These are phyloP conservation scores for Lachnellula occidentalis DNA, from an alignment of 2,329 filamentous ascomycete genomes.

Conservation along the genomic window DNA sequence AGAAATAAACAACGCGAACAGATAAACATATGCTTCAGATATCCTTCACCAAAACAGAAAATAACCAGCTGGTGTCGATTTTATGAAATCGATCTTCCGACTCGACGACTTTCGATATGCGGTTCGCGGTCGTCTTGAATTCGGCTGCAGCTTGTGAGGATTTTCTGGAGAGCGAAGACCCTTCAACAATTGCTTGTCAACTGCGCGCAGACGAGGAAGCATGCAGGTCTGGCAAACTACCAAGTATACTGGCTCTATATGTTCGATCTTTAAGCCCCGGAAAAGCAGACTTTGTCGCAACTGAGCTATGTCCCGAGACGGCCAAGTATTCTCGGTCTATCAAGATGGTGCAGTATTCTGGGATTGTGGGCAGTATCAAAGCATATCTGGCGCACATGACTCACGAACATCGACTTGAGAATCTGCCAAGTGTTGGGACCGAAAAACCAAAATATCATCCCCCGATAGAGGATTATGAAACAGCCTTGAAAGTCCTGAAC, in stretches of 20 bases:
- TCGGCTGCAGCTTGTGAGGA: slow-evolving; percentile 5
- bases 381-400: slow-evolving; percentile 10
- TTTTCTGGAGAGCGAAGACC: slow-evolving; percentile 5
- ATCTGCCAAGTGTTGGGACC: slow-evolving; percentile 4
- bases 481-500: slow-evolving; percentile 2
- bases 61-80: no score
- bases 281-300: slow-evolving; percentile 2
- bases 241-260: slow-evolving; percentile 10
- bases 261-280: slow-evolving; percentile 1
- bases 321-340: slow-evolving; percentile 1
- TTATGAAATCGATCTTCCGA: no score
- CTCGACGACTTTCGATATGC: no score
- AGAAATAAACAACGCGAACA: no score
- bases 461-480: slow-evolving; percentile 1
- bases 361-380: slow-evolving; percentile 12
- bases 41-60: no score
- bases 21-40: no score
- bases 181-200: slow-evolving; percentile 11
- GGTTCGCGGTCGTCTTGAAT: slow-evolving; percentile 1
- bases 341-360: slow-evolving; percentile 8
- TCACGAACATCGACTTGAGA: background rate
- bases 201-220: slow-evolving; percentile 10
- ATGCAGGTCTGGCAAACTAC: slow-evolving; percentile 9
- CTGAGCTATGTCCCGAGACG: slow-evolving; percentile 10
- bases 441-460: background rate